Base-by-base conservation (phyloP, 2,329 filamentous ascomycete species). In the Blastomyces gilchristii region DNA sequence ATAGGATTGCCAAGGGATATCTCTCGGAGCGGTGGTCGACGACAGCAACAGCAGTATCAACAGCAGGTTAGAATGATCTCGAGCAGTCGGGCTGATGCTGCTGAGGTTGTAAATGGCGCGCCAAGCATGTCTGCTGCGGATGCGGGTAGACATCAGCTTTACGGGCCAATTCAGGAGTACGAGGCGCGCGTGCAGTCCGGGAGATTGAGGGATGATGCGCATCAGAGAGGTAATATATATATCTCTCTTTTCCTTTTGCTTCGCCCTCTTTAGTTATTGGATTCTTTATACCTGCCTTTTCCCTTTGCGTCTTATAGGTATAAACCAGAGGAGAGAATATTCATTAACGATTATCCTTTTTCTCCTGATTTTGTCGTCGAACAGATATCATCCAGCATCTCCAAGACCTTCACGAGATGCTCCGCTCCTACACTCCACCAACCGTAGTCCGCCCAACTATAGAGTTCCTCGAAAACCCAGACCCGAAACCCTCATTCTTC, bases 81-180 rank as follows among this genome's bases (percentile, higher is more conserved):
- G 2, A 34, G 25, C 28, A 47, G 41, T 49, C 28, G 12, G 6
- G 39, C 57, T n/a, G n/a, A 41, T 28, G 14, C 25, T 47, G 57
- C 39, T 59, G 57, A n/a, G 25, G 57, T 47, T 59, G 14, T 59
- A 18, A 25, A 16, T 25, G 39, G 43, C 18, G 41, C 41, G 28
- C 28, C 28, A 34, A 12, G 25, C 12, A 37, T 34, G 18, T 31
- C 53, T 39, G 18, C 14, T 5, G 57, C 16, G 1, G 41, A 28
- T 49, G 18, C 22, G 31, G 41, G 22, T 47, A 25, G 64, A 66
- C 34, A 47, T 5, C 8, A 49, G 39, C 62, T 63, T 34, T 71
- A 72, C 65, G 92, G 92, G 0, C 94, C 94, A 2, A 82, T 97
- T 71, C 83, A 86, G 67, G 93, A 97, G 75, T 99, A 99, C 75